These are phyloP conservation scores for Botryotinia calthae DNA, from an alignment of 2,329 filamentous ascomycete genomes.

Conservation along the genomic window DNA sequence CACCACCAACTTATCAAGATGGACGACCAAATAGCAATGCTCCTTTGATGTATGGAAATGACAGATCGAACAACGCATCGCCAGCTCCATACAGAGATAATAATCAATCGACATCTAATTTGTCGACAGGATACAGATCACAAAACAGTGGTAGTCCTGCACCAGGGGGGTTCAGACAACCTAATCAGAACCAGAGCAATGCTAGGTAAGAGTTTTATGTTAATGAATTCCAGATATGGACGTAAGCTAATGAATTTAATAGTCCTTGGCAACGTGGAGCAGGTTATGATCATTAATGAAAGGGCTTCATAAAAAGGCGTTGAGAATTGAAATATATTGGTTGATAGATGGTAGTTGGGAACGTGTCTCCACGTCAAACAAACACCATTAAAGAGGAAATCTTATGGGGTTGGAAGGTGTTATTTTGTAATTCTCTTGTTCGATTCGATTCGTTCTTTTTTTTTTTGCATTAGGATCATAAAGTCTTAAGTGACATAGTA, in stretches of 20 bases:
- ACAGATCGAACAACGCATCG: slow-evolving; percentile 24
- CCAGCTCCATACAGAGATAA: slow-evolving; percentile 37
- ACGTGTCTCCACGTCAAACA: slow-evolving; percentile 15
- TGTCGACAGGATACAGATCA: slow-evolving; percentile 39
- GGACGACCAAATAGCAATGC: slow-evolving; percentile 28
- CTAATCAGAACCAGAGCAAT: slow-evolving; percentile 41
- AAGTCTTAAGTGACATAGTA: slow-evolving; percentile 6
- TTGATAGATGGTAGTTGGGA: slow-evolving; percentile 24
- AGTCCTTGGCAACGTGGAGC: slow-evolving; percentile 58
- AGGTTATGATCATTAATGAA: slow-evolving; percentile 51
- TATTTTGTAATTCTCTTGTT: slow-evolving; percentile 34
- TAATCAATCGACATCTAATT: slow-evolving; percentile 38
- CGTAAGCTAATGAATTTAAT: slow-evolving; percentile 31
- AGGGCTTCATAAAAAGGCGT: slow-evolving; percentile 32
- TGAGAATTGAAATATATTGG: slow-evolving; percentile 24
- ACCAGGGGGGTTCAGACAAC: slow-evolving; percentile 39
- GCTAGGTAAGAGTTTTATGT: slow-evolving; percentile 43
- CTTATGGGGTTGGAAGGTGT: slow-evolving; percentile 28
- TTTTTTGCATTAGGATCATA: slow-evolving; percentile 11
- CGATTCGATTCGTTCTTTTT: slow-evolving; percentile 4
- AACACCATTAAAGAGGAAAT: slow-evolving; percentile 3
- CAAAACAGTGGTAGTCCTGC: slow-evolving; percentile 45
- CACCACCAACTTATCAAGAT: slow-evolving; percentile 38
- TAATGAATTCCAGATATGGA: background rate
- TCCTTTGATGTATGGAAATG: slow-evolving; percentile 27